Evolutionary conservation across 805 yeast genomes (phyloP).

Genomic region (Helenozyma rhizophorensis): DNA sequence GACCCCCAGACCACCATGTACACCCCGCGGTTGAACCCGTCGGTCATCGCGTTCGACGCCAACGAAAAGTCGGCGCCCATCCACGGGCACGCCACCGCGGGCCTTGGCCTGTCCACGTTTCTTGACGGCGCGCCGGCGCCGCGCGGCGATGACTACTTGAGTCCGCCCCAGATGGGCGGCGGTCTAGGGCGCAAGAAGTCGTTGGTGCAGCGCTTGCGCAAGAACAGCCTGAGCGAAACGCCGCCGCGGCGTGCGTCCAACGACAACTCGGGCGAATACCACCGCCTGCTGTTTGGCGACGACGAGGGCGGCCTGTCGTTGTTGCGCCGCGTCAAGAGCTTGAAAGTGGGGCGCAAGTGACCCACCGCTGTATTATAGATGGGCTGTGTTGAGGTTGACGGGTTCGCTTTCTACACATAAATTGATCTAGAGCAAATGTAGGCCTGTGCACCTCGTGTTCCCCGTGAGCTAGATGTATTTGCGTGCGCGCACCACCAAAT

Average conservation of each 20-base stretch:
- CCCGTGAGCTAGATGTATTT: too few species aligned
- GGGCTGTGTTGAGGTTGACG: too few species aligned
- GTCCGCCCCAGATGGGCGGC: slow-evolving; percentile 18
- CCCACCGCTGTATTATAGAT: slow-evolving; percentile 2
- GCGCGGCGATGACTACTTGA: slow-evolving; percentile 32
- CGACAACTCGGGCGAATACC: slow-evolving; percentile 17
- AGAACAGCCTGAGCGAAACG: slow-evolving; percentile 30
- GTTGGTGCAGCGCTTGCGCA: slow-evolving; percentile 61
- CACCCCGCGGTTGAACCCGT: slow-evolving; percentile 47
- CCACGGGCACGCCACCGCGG: slow-evolving; percentile 83
- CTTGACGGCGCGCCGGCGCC: slow-evolving; percentile 95
- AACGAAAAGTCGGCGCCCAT: slow-evolving; percentile 63
- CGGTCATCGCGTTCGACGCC: slow-evolving; percentile 67
- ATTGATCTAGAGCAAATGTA: too few species aligned
- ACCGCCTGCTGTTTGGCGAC: slow-evolving; percentile 13
- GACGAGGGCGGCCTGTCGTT: slow-evolving; percentile 38
- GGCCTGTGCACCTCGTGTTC: too few species aligned
- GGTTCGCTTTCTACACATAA: too few species aligned
- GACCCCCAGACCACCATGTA: slow-evolving; percentile 21
- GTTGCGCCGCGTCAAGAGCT: slow-evolving; percentile 81
- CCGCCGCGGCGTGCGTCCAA: slow-evolving; percentile 29
- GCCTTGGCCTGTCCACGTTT: slow-evolving; percentile 89
- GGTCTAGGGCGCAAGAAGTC: slow-evolving; percentile 80
- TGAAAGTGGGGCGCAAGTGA: slow-evolving; percentile 64
- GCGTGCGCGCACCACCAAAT: slow-evolving; percentile 1